Evolutionary conservation across 148 eudicot genomes (phyloP).

Genomic region (Pouteria glomerata): DNA sequence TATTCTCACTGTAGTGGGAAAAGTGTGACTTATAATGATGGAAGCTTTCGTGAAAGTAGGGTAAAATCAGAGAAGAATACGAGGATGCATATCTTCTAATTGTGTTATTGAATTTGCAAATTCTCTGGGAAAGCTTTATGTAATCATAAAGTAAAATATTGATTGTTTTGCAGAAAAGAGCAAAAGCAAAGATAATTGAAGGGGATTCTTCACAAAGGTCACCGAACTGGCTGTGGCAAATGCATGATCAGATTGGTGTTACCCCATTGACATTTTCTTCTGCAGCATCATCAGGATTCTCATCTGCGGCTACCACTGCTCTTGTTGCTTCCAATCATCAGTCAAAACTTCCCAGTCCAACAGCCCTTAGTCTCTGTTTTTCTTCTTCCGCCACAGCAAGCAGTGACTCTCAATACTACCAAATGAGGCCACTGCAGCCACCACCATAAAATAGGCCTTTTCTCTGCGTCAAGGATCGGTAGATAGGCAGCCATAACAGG

Average conservation of each 20-base stretch:
- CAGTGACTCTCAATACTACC: slow-evolving; percentile 22
- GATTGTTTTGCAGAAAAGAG: slow-evolving; percentile 23
- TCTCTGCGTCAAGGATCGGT: neutral
- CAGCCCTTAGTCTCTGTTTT: slow-evolving; percentile 19
- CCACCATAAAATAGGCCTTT: slow-evolving; percentile 7
- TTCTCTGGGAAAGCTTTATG: neutral
- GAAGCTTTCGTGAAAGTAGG: neutral
- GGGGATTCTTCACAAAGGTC: slow-evolving; percentile 19
- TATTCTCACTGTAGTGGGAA: neutral
- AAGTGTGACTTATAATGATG: neutral
- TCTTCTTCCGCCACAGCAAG: slow-evolving; percentile 22
- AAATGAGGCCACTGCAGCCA: slow-evolving; percentile 28
- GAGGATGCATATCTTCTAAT: neutral
- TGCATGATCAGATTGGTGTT: slow-evolving; percentile 16
- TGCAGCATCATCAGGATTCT: slow-evolving; percentile 59
- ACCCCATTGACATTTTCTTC: slow-evolving; percentile 22
- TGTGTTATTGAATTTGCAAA: neutral
- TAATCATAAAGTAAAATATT: neutral
- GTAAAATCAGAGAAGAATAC: neutral
- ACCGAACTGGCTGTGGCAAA: slow-evolving; percentile 36
- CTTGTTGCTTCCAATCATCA: slow-evolving; percentile 5
- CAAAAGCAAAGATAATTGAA: slow-evolving; percentile 15
- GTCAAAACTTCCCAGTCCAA: slow-evolving; percentile 16
- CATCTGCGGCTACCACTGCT: slow-evolving; percentile 19
- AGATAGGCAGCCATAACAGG: neutral